phyloP scores from a whole-genome alignment of 441 rosid species.

The Biscutella laevigata region DNA sequence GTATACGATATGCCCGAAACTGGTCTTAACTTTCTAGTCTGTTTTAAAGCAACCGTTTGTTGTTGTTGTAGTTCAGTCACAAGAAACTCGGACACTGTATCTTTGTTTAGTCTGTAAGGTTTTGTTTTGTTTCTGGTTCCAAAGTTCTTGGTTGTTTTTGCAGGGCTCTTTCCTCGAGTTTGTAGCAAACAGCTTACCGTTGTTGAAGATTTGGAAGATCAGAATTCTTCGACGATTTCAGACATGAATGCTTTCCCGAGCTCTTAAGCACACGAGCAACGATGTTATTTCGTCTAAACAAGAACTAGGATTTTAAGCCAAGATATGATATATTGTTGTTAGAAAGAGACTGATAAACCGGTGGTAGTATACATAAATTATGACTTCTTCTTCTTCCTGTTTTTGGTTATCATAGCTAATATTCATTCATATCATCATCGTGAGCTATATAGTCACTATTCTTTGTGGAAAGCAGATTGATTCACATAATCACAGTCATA shows the following conservation, averaged over 20 bases:
- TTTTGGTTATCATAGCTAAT: background rate
- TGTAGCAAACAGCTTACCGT: constrained; percentile 14
- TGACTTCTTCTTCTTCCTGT: background rate
- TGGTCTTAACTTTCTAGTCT: background rate
- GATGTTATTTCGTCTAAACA: background rate
- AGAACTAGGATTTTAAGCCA: constrained; percentile 1
- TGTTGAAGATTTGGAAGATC: constrained; percentile 18
- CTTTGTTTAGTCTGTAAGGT: background rate
- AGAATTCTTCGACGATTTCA: constrained; percentile 1
- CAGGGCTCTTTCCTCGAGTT: constrained; percentile 8
- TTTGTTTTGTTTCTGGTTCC: background rate
- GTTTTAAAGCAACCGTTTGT: background rate
- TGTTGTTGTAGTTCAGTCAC: background rate
- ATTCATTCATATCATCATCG: constrained; percentile 2
- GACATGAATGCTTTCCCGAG: background rate
- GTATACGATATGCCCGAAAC: background rate
- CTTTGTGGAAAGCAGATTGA: background rate
- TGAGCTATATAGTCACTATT: too few species aligned
- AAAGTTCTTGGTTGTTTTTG: constrained; percentile 13
- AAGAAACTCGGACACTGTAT: background rate
- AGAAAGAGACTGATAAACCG: constrained; percentile 2
- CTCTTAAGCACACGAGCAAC: constrained; percentile 13
- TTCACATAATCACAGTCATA: too few species aligned
- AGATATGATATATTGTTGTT: constrained; percentile 17
- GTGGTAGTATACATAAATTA: constrained; percentile 19